Base-by-base conservation (phyloP, 2,329 filamentous ascomycete genomes). In the Aspergillus flavus region DNA sequence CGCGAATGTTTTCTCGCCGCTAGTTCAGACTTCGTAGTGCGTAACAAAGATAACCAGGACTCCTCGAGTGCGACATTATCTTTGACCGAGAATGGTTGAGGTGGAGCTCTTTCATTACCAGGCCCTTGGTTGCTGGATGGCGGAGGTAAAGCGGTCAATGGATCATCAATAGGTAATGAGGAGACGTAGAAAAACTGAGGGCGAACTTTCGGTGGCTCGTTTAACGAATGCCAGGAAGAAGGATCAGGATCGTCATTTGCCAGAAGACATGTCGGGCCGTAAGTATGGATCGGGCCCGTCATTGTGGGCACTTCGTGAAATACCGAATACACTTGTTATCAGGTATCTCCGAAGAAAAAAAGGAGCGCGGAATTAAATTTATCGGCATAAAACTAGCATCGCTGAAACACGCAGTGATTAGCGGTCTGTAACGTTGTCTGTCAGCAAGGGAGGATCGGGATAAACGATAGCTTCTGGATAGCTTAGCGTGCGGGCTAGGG, bases 151-250 rank as follows among this genome's bases (percentile, higher is more conserved):
- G 90, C 86, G 11, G 91, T 92, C n/a, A 96, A 84, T 28, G 92
- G 92, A 72, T 97, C 93, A 72, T 97, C 93, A 73, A 97, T 93
- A 34, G 93, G 90, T 57, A 94, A 85, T 14, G 88, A 82, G 12
- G 93, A 95, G 16, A 88, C 86, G 77, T 96, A 97, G 79, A 97
- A 97, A 80, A 93, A 97, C 66, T 93, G 91, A 26, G 90, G 85
- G 36, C 84, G 83, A 59, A 91, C 76, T 30, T 69, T 73, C 0
- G 86, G 84, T 19, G 91, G 90, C 28, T 86, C 82, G 59, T 80
- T 82, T 59, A 69, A 73, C 21, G 71, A 68, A 52, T 73, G 70
- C 62, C 75, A 73, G 52, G 73, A 71, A 46, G 72, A 64, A n/a
- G 71, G 71, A 46, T 77, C 71, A 14, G 76, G 70, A 34, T 75